These are phyloP conservation scores for Clitopilus hobsonii DNA, from an alignment of 768 basidiomycete species.

Conservation along the genomic window DNA sequence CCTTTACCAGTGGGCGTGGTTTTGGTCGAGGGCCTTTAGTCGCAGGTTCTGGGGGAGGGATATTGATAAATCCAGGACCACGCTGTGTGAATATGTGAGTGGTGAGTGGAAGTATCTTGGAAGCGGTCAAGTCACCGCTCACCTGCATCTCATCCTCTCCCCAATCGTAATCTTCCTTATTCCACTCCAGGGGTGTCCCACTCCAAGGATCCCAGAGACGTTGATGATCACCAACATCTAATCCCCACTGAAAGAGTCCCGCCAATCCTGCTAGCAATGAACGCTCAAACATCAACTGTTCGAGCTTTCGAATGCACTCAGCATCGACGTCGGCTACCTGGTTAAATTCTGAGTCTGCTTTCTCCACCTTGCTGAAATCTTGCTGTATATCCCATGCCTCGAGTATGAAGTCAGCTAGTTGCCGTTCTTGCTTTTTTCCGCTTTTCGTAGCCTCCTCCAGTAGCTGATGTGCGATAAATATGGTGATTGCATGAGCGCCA, in stretches of 20 bases:
- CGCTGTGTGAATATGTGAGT: too few species aligned
- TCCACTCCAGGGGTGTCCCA: too few species aligned
- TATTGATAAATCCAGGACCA: too few species aligned
- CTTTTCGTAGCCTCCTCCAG: background rate
- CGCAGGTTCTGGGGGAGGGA: too few species aligned
- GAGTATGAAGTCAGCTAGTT: too few species aligned
- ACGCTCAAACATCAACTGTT: conserved; percentile 21
- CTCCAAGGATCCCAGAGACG: conserved; percentile 15
- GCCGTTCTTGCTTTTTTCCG: background rate
- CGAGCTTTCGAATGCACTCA: conserved; percentile 14
- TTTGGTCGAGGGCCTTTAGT: too few species aligned
- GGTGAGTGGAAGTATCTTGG: too few species aligned
- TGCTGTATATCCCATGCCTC: too few species aligned
- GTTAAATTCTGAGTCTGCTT: background rate
- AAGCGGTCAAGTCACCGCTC: too few species aligned
- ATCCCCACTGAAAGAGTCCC: conserved; percentile 20
- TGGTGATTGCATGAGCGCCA: background rate
- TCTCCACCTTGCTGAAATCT: background rate
- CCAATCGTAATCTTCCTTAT: too few species aligned
- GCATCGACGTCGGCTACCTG: conserved; percentile 17
- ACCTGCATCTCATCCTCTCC: too few species aligned
- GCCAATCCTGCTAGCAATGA: conserved; percentile 14
- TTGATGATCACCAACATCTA: conserved; percentile 17
- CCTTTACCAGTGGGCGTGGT: too few species aligned
- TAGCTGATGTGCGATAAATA: conserved; percentile 10